These are phyloP conservation scores for Fusarium abutilonis DNA, from an alignment of 2,329 filamentous ascomycete species.

Conservation along the genomic window DNA sequence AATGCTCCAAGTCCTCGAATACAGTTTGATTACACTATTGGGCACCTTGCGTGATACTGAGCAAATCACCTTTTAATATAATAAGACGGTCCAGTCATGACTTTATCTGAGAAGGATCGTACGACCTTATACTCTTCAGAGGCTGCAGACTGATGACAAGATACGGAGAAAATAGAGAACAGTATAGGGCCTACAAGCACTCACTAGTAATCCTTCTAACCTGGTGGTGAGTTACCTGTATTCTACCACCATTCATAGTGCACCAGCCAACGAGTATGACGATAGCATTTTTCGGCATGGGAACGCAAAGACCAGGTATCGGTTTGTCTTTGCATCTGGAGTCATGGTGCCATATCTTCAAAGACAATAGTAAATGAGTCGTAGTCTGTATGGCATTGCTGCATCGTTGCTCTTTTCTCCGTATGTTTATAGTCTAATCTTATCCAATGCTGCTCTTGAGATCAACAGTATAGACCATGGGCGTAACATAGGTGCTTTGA, in stretches of 20 bases:
- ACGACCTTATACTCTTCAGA: background rate
- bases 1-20: too few relatives aligned
- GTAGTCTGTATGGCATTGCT: slow-evolving; percentile 1
- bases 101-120: background rate
- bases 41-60: too few relatives aligned
- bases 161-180: slow-evolving; percentile 4
- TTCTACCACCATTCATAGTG: background rate
- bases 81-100: background rate
- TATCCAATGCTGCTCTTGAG: slow-evolving; percentile 2
- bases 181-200: background rate
- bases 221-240: slow-evolving; percentile 2
- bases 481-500: slow-evolving; percentile 1
- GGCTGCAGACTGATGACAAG: background rate
- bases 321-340: slow-evolving; percentile 1
- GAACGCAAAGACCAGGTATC: background rate
- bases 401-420: too few relatives aligned
- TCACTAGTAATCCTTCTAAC: background rate
- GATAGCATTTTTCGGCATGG: background rate
- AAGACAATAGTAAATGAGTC: background rate
- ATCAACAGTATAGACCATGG: background rate
- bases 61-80: background rate
- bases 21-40: too few relatives aligned
- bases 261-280: slow-evolving; percentile 12
- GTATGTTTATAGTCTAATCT: background rate
- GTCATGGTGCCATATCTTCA: background rate